Conservation (phyloP, 805 yeast species). For the Ogataea degrootiae region DNA sequence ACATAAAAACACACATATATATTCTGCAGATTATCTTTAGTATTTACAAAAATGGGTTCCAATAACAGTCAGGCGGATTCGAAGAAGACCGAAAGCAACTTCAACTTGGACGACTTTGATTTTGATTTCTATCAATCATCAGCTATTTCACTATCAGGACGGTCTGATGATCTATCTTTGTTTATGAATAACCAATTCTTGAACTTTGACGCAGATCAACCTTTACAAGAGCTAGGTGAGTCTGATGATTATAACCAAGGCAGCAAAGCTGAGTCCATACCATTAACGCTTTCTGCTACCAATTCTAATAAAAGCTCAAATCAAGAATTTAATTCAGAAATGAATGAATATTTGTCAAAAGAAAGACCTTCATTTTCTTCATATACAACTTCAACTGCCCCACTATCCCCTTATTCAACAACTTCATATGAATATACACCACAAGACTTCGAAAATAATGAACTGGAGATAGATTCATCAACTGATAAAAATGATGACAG, state of each 20-base stretch:
- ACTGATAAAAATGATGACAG: neutral
- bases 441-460: too few species aligned
- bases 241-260: conserved; percentile 2
- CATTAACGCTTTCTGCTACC: neutral
- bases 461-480: neutral
- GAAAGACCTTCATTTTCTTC: neutral
- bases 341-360: neutral
- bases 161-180: conserved; percentile 17
- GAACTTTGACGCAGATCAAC: conserved; percentile 17
- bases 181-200: conserved; percentile 22
- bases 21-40: neutral
- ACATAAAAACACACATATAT: neutral
- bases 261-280: neutral
- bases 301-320: too few species aligned
- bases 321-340: too few species aligned
- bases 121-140: conserved; percentile 9
- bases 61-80: too few species aligned
- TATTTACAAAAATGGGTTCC: too few species aligned
- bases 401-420: too few species aligned
- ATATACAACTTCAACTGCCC: neutral
- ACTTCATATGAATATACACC: too few species aligned
- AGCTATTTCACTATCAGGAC: neutral
- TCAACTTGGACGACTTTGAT: conserved; percentile 15
- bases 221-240: conserved; percentile 1
- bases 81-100: neutral